Base-by-base conservation (phyloP, 352 stramenopile genomes). In the Elongisporangium anandrum region DNA sequence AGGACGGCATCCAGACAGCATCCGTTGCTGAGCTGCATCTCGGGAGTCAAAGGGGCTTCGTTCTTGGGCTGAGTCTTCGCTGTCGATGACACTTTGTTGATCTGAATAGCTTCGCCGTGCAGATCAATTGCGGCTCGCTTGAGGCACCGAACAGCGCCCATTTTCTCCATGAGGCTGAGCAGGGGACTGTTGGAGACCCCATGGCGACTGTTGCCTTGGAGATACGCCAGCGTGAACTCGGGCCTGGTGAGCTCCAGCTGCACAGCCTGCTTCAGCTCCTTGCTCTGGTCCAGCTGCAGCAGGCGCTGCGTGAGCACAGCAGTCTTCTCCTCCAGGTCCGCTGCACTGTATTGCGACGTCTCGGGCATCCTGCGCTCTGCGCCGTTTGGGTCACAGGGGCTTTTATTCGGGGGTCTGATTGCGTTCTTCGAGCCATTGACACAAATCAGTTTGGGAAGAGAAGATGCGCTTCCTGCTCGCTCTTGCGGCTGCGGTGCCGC, bases 111-210 rank as follows among this genome's bases (percentile, higher is more conserved):
- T 16, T 83, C 67, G 24, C 70, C 81, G 56, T 93, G 79, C 7
- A 90, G 56, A 26, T 91, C 79, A 22, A 88, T 72, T 8, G 87
- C 66, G 4, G 71, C 59, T 29, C 78, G 79, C 63, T 90, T 87
- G 53, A 93, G 55, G 6, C 69, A 59, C 1, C 53, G 62, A n/a
- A 81, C 45, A 13, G 91, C 53, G 2, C 72, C 81, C 54, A 87
- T 73, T 47, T 85, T 85, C 49, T 91, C 73, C 50, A 89, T 53
- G 24, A 89, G 45, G 9, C 59, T 73, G 38, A 67, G 71, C 29
- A 81, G 61, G 34, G 73, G 54, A 17, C 34, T 45, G 57, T 70
- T 69, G 23, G 70, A 69, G 48, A 66, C 20, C 19, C 56, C 21
- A 9, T 52, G 56, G 34, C 63, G 23, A 60, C 50, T 64, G 54